phyloP scores from a whole-genome alignment of 352 stramenopile genomes.

The Pythium pyrilobum region DNA sequence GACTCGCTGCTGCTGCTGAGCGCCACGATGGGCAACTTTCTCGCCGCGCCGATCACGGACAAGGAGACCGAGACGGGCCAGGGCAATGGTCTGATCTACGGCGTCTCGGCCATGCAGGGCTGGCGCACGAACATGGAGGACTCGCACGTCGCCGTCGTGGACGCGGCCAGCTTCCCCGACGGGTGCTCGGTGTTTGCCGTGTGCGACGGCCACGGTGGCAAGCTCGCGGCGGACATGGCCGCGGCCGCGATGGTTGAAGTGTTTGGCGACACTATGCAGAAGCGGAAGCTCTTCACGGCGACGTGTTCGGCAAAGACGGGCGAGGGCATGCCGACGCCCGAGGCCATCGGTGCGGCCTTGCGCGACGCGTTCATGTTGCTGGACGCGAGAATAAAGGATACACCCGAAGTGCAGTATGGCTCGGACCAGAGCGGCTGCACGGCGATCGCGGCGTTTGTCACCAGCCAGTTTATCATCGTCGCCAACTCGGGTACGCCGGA shows the following conservation, averaged over 20 bases:
- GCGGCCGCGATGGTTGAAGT: conserved; percentile 33
- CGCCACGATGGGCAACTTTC: conserved; percentile 72
- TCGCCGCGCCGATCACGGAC: conserved; percentile 66
- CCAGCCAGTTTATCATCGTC: conserved; percentile 65
- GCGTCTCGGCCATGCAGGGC: conserved; percentile 73
- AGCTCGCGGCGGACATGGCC: conserved; percentile 47
- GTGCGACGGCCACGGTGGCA: conserved; percentile 75
- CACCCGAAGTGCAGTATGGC: conserved; percentile 38
- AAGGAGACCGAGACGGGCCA: conserved; percentile 57
- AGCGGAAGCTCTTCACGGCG: conserved; percentile 18
- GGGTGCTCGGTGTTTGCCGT: conserved; percentile 70
- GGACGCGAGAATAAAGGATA: conserved; percentile 54
- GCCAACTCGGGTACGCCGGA: conserved; percentile 51
- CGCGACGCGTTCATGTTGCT: conserved; percentile 58
- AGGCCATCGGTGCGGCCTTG: conserved; percentile 54
- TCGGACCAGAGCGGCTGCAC: conserved; percentile 75
- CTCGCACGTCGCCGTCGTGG: conserved; percentile 57
- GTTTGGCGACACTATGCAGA: conserved; percentile 33
- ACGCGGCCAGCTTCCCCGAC: conserved; percentile 32
- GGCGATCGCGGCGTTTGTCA: conserved; percentile 68
- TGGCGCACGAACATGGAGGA: conserved; percentile 84
- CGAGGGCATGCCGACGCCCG: conserved; percentile 28
- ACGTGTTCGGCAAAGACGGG: conserved; percentile 16
- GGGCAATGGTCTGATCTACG: conserved; percentile 57
- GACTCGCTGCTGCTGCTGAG: conserved; percentile 7